These are phyloP conservation scores for Calonectria fujianensis DNA, from an alignment of 2,329 filamentous ascomycete species.

Conservation along the genomic window DNA sequence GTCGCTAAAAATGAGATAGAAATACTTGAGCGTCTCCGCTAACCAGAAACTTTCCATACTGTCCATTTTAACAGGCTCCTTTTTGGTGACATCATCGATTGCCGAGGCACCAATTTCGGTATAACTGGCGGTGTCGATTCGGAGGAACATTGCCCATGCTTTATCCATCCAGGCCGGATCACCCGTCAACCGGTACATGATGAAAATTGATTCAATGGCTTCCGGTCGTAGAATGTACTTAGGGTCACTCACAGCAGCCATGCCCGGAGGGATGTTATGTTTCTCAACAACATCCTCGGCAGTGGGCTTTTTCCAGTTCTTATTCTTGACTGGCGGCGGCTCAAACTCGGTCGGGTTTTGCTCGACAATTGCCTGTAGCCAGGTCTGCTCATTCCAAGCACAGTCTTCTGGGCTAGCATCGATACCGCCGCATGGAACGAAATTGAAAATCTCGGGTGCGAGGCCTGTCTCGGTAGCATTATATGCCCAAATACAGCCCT, in stretches of 20 bases:
- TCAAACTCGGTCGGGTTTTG: slow-evolving; percentile 52
- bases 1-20: slow-evolving; percentile 78
- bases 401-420: slow-evolving; percentile 58
- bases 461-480: slow-evolving; percentile 74
- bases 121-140: slow-evolving; percentile 76
- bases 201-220: slow-evolving; percentile 87
- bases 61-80: slow-evolving; percentile 66
- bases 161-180: slow-evolving; percentile 78
- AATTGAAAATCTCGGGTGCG: slow-evolving; percentile 74
- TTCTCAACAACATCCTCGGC: slow-evolving; percentile 51
- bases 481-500: slow-evolving; percentile 80
- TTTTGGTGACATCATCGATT: slow-evolving; percentile 75
- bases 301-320: slow-evolving; percentile 53
- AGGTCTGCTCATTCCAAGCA: slow-evolving; percentile 57
- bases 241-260: slow-evolving; percentile 72
- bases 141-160: slow-evolving; percentile 84
- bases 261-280: slow-evolving; percentile 69
- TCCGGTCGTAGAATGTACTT: slow-evolving; percentile 83
- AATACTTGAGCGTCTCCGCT: slow-evolving; percentile 81
- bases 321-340: slow-evolving; percentile 45
- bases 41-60: slow-evolving; percentile 87
- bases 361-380: slow-evolving; percentile 54
- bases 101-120: slow-evolving; percentile 79
- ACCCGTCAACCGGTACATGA: slow-evolving; percentile 85
- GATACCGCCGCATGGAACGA: slow-evolving; percentile 64